A percentile compares a stretch with the other conserved stretches of the same genome.
Conservation (phyloP, 495 filamentous ascomycete genomes). For the Xylaria grammica region DNA sequence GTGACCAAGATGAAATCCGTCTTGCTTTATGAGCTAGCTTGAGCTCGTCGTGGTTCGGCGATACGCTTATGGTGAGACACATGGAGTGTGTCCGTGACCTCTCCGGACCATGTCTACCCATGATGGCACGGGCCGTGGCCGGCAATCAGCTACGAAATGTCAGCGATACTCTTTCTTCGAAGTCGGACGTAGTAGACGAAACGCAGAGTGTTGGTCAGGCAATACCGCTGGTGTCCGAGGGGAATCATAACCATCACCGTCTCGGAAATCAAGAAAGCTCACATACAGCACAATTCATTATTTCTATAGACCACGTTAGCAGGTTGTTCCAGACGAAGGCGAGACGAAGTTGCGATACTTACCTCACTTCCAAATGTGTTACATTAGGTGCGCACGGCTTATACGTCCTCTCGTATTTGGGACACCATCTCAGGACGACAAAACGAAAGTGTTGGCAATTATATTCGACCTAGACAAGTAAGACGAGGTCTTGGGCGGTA, state of each 20-base stretch:
- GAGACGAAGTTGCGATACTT: slow-evolving; percentile 8
- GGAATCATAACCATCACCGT: too few relatives aligned
- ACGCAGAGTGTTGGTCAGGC: background rate
- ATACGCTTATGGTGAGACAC: slow-evolving; percentile 16
- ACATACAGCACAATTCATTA: slow-evolving; percentile 40
- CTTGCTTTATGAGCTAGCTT: slow-evolving; percentile 8
- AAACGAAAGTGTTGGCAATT: slow-evolving; percentile 40
- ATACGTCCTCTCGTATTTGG: slow-evolving; percentile 37
- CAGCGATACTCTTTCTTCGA: background rate
- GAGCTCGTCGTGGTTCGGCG: background rate
- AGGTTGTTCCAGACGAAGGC: background rate
- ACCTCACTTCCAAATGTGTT: slow-evolving; percentile 41
- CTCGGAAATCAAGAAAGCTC: slow-evolving; percentile 7
- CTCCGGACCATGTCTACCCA: slow-evolving; percentile 41
- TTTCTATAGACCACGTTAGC: slow-evolving; percentile 25
- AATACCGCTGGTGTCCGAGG: slow-evolving; percentile 1
- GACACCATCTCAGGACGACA: slow-evolving; percentile 40
- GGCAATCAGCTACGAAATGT: slow-evolving; percentile 33
- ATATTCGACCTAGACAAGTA: slow-evolving; percentile 34
- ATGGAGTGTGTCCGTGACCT: slow-evolving; percentile 32
- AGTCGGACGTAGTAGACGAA: background rate
- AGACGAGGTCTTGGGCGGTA: background rate
- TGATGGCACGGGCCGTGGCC: slow-evolving; percentile 33
- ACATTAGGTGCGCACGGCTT: slow-evolving; percentile 39
- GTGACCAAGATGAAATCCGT: background rate